Conservation (phyloP, 805 yeast genomes). For the Komagataella populi region DNA sequence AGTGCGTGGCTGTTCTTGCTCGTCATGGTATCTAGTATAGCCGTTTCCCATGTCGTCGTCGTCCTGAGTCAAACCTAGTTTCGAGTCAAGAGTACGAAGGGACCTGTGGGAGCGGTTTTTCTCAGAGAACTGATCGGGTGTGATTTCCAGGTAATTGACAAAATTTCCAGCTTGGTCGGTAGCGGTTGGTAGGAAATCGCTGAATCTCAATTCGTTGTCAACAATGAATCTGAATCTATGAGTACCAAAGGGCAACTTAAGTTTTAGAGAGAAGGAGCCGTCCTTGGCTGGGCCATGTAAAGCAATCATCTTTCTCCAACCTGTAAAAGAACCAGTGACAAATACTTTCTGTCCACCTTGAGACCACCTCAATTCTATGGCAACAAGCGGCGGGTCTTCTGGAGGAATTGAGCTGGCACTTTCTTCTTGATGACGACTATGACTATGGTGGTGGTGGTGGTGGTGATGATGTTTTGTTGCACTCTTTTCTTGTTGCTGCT, state of each 20-base stretch:
- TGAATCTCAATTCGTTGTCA: constrained; percentile 82
- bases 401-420: constrained; percentile 3
- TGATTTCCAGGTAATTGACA: constrained; percentile 78
- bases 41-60: constrained; percentile 81
- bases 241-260: constrained; percentile 80
- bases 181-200: constrained; percentile 88
- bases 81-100: constrained; percentile 37
- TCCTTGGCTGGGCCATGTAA: constrained; percentile 40
- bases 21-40: constrained; percentile 63
- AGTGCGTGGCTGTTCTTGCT: constrained; percentile 21
- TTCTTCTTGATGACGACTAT: constrained; percentile 4
- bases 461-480: neutral
- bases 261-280: constrained; percentile 47
- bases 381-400: constrained; percentile 17
- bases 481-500: constrained; percentile 3
- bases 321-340: constrained; percentile 95
- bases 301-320: constrained; percentile 97
- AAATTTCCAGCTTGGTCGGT: constrained; percentile 95
- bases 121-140: constrained; percentile 4
- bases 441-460: constrained; percentile 4
- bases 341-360: constrained; percentile 95
- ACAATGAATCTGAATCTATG: constrained; percentile 90
- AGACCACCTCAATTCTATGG: constrained; percentile 75
- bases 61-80: constrained; percentile 48
- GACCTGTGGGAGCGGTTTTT: constrained; percentile 13